Evolutionary conservation across 352 stramenopile species (phyloP).

Genomic region (Globisporangium camurandrum): DNA sequence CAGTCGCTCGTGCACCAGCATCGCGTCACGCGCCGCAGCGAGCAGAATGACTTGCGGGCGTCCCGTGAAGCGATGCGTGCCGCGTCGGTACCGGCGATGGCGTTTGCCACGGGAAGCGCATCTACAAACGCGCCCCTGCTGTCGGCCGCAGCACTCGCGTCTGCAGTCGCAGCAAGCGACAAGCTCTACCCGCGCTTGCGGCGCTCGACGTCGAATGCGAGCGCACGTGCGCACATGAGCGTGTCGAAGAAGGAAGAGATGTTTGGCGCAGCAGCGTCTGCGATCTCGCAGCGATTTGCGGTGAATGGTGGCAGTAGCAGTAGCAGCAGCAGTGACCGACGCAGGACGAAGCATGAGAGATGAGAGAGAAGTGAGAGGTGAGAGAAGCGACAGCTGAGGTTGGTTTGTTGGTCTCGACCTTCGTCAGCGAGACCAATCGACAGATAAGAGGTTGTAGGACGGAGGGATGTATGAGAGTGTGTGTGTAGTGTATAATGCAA

Average conservation of each 20-base stretch:
- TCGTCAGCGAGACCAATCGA: no score
- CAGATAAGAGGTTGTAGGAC: no score
- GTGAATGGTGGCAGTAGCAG: slow-evolving; percentile 25
- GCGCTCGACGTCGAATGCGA: slow-evolving; percentile 53
- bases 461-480: no score
- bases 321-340: slow-evolving; percentile 8
- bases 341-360: no score
- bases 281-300: slow-evolving; percentile 72
- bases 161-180: slow-evolving; percentile 28
- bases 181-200: slow-evolving; percentile 26
- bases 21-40: slow-evolving; percentile 49
- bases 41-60: slow-evolving; percentile 41
- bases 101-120: slow-evolving; percentile 5
- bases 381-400: no score
- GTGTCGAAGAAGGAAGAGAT: slow-evolving; percentile 83
- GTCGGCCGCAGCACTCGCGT: no score
- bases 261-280: slow-evolving; percentile 70
- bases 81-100: slow-evolving; percentile 5
- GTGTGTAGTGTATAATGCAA: no score
- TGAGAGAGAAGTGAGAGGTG: no score
- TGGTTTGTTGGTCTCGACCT: no score
- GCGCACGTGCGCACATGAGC: slow-evolving; percentile 49
- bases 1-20: slow-evolving; percentile 72
- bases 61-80: slow-evolving; percentile 29
- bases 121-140: no score